phyloP scores from a whole-genome alignment of 2,329 filamentous ascomycete genomes.

The Domatiomyces globalis region DNA sequence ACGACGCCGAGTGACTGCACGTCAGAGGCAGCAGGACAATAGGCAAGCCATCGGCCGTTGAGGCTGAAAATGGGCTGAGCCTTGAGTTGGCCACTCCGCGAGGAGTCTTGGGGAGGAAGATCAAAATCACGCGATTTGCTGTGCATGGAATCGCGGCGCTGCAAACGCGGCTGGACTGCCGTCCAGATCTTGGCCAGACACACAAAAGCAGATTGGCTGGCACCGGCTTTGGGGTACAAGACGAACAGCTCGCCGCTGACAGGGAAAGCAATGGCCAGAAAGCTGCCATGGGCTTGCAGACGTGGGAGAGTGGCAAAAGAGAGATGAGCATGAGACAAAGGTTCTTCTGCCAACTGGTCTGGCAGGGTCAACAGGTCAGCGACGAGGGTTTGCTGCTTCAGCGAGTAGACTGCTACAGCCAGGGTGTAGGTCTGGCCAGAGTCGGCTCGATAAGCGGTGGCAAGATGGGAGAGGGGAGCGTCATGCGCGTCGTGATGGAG shows the following conservation, averaged over 20 bases:
- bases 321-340: conserved; percentile 1
- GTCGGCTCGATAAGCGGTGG: neutral
- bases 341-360: conserved; percentile 22
- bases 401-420: conserved; percentile 70
- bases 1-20: conserved; percentile 27
- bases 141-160: conserved; percentile 32
- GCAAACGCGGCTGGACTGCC: conserved; percentile 47
- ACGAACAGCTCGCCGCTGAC: conserved; percentile 77
- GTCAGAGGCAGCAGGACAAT: conserved; percentile 29
- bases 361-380: conserved; percentile 60
- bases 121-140: conserved; percentile 33
- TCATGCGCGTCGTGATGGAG: conserved; percentile 51
- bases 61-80: conserved; percentile 30
- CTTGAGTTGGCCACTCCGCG: conserved; percentile 18
- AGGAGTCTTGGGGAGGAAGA: conserved; percentile 27
- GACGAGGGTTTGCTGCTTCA: conserved; percentile 58
- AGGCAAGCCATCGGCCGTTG: conserved; percentile 34
- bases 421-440: conserved; percentile 20
- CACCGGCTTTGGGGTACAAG: conserved; percentile 36
- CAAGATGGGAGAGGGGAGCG: conserved; percentile 17
- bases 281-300: conserved; percentile 58
- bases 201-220: conserved; percentile 29
- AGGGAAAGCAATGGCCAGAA: conserved; percentile 62
- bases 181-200: conserved; percentile 93
- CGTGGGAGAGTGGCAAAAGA: conserved; percentile 51